Percentiles rank a stretch among this genome's conserved stretches.
Conservation (phyloP, 2,329 filamentous ascomycete genomes). For the Stagonosporopsis chrysanthemi region DNA sequence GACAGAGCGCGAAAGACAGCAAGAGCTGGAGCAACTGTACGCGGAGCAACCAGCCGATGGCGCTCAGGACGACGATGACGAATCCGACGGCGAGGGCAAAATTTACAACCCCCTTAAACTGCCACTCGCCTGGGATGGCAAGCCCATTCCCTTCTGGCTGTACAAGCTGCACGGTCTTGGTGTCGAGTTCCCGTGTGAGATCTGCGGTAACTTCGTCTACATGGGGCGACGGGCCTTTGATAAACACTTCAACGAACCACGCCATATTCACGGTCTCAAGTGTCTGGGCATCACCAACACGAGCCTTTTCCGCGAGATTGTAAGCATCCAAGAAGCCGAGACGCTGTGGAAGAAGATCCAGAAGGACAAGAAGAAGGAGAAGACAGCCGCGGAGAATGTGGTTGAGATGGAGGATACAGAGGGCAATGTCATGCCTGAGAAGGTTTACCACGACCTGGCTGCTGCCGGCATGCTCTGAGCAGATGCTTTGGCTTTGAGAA, state of each 20-base stretch:
- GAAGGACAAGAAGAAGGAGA: slow-evolving; percentile 79
- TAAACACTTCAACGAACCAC: slow-evolving; percentile 95
- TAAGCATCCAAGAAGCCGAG: slow-evolving; percentile 85
- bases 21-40: slow-evolving; percentile 89
- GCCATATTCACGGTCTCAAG: slow-evolving; percentile 92
- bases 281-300: slow-evolving; percentile 94
- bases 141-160: slow-evolving; percentile 98
- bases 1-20: slow-evolving; percentile 93
- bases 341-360: slow-evolving; percentile 94
- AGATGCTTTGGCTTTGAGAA: neutral
- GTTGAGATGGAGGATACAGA: slow-evolving; percentile 99
- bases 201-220: slow-evolving; percentile 98
- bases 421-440: slow-evolving; percentile 98
- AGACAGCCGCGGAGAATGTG: slow-evolving; percentile 78
- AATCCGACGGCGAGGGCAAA: slow-evolving; percentile 75
- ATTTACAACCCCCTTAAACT: slow-evolving; percentile 98
- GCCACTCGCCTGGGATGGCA: slow-evolving; percentile 96
- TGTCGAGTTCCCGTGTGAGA: slow-evolving; percentile 93
- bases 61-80: slow-evolving; percentile 70
- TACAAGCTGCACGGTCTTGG: slow-evolving; percentile 96
- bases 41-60: slow-evolving; percentile 64
- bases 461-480: slow-evolving; percentile 76
- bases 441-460: slow-evolving; percentile 94
- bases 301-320: slow-evolving; percentile 91
- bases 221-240: slow-evolving; percentile 96